Base-by-base conservation (phyloP, 2,329 filamentous ascomycete genomes). In the Monilinia laxa region DNA sequence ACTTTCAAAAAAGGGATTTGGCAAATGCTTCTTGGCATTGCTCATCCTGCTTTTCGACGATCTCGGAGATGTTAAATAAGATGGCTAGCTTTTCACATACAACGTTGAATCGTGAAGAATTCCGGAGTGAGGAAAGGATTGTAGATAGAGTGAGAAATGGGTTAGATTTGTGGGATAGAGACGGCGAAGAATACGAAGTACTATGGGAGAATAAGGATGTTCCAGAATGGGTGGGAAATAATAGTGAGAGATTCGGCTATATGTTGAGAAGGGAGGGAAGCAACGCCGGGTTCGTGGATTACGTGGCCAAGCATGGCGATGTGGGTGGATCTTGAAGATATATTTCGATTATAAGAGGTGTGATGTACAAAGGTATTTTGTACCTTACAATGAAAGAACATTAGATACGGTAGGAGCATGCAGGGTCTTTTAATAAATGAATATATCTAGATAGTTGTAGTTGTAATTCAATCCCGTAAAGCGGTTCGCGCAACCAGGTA, bases 1-100 rank as follows among this genome's bases (percentile, higher is more conserved):
- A 65, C 25, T 72, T 69, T 14, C 70, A 77, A 18, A 73, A 78
- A 25, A 71, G 73, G 5, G 73, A 78, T 49, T 63, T 81, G 11
- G 76, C 71, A 60, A 76, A 80, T 65, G 78, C 79, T 2, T 79
- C 75, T 3, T 83, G 81, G 81, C 80, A 82, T 68, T 83, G 81
- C 72, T 79, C 76, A 20, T 77, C 74, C 42, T 82, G 81, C 71
- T 80, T 81, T 68, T 70, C 75, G 10, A 81, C 76, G 6, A 70
- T 82, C 16, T 71, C 74, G 6, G 78, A 81, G 69, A 76, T 81
- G 74, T 70, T 76, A 42, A 75, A 73, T 16, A 81, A 81, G 72
- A 78, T 81, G 75, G 71, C 74, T 14, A 75, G 75, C 63, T 82
- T 82, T 70, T 80, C 77, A 20, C 80, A 82, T 66, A 73, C 69